These are phyloP conservation scores for Talaromyces sp. DNA, from an alignment of 2,329 filamentous ascomycete species.

Conservation along the genomic window DNA sequence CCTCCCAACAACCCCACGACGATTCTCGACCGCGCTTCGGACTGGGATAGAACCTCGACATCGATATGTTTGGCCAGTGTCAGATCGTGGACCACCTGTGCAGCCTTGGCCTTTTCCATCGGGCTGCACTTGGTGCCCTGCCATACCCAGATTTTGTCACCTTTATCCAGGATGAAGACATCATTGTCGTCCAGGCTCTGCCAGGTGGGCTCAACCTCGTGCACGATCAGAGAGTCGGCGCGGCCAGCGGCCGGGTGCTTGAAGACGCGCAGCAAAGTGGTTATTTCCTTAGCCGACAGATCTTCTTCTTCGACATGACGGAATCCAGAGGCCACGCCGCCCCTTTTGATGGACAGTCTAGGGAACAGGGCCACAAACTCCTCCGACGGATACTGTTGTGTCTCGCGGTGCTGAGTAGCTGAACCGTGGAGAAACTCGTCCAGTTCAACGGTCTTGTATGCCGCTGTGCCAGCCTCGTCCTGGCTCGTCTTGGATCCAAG, in stretches of 20 bases:
- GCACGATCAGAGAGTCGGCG: slow-evolving; percentile 50
- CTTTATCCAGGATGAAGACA: slow-evolving; percentile 60
- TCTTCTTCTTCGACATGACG: slow-evolving; percentile 52
- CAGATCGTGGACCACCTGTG: slow-evolving; percentile 54
- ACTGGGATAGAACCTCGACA: slow-evolving; percentile 60
- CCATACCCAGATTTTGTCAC: slow-evolving; percentile 65
- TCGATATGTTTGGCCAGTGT: slow-evolving; percentile 58
- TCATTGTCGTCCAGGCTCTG: slow-evolving; percentile 59
- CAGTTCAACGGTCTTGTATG: slow-evolving; percentile 65
- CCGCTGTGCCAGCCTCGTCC: slow-evolving; percentile 63
- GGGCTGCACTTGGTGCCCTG: slow-evolving; percentile 60
- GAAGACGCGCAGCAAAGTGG: slow-evolving; percentile 58
- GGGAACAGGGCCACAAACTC: slow-evolving; percentile 59
- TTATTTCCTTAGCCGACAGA: slow-evolving; percentile 36
- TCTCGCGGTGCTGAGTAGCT: slow-evolving; percentile 61
- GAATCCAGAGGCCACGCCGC: slow-evolving; percentile 60
- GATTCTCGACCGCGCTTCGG: slow-evolving; percentile 43
- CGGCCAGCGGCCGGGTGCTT: slow-evolving; percentile 50
- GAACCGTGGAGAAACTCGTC: slow-evolving; percentile 60
- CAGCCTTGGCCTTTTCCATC: slow-evolving; percentile 65
- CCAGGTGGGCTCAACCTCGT: slow-evolving; percentile 60
- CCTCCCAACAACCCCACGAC: slow-evolving; percentile 55
- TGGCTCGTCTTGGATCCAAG: slow-evolving; percentile 60
- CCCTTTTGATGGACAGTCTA: slow-evolving; percentile 53
- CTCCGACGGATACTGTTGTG: slow-evolving; percentile 54